A percentile compares a stretch with the other conserved stretches of the same genome.
Conservation (phyloP, 192 early-diverging fungal species). For the Backusella tuberculispora region DNA sequence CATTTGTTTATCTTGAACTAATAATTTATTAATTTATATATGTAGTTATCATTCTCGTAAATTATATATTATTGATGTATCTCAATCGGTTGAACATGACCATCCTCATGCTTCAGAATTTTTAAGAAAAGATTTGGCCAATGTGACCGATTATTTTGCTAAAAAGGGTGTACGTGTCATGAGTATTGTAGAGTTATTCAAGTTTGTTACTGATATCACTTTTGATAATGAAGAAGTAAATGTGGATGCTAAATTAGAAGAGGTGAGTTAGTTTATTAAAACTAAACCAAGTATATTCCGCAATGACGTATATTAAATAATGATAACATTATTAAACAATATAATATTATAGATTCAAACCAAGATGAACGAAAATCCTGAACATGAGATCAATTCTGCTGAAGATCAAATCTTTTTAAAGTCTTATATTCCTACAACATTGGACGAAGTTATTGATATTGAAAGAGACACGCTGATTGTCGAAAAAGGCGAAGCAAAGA, state of each 20-base stretch:
- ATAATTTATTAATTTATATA: no score
- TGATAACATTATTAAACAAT: no score
- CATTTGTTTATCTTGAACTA: not conserved
- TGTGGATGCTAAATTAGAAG: conserved; percentile 72
- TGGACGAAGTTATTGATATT: conserved; percentile 89
- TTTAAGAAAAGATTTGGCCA: conserved; percentile 91
- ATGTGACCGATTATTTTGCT: conserved; percentile 92
- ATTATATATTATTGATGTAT: conserved; percentile 96
- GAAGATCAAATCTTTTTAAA: conserved; percentile 94
- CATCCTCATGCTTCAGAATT: conserved; percentile 97
- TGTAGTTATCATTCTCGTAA: conserved; percentile 74
- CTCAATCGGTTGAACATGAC: conserved; percentile 98
- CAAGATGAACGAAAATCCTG: conserved; percentile 47
- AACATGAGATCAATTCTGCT: conserved; percentile 56
- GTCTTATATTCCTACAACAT: conserved; percentile 88
- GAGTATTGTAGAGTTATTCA: conserved; percentile 85
- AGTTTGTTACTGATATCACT: conserved; percentile 77
- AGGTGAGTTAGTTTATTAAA: conserved; percentile 46
- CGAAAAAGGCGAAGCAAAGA: conserved; percentile 71
- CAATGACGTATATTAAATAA: not conserved
- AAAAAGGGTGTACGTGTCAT: conserved; percentile 75
- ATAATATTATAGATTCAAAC: conserved; percentile 28
- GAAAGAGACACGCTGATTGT: conserved; percentile 82
- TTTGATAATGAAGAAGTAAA: conserved; percentile 62
- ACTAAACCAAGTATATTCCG: not conserved